A percentile compares a stretch with the other conserved stretches of the same genome.
phyloP scores from a whole-genome alignment of 768 basidiomycete species.

The Gloeopeniophorella convolvens region DNA sequence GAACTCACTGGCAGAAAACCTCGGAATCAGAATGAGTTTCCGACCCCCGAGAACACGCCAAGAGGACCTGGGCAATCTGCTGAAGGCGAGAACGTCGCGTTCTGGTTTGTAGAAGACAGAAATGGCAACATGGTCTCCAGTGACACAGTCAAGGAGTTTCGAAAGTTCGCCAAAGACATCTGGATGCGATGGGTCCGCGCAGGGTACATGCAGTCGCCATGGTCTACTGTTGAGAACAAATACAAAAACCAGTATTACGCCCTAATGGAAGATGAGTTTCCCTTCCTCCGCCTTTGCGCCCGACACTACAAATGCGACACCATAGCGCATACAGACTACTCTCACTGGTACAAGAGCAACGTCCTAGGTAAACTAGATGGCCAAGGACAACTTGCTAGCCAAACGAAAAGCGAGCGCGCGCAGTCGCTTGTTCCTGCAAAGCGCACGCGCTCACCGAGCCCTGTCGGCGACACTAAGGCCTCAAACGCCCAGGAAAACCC shows the following conservation, averaged over 20 bases:
- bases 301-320: background rate
- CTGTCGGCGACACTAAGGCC: no score
- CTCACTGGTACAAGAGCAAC: background rate
- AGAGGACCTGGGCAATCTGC: background rate
- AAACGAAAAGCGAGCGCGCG: background rate
- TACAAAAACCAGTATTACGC: background rate
- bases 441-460: no score
- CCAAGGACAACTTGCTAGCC: background rate
- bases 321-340: background rate
- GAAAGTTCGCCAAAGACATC: background rate
- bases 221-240: no score
- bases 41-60: no score
- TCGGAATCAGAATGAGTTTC: no score
- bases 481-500: no score
- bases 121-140: background rate
- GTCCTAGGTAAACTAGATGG: background rate
- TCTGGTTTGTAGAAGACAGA: background rate
- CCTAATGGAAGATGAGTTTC: background rate
- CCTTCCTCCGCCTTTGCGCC: background rate
- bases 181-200: no score
- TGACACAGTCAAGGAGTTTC: background rate
- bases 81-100: background rate
- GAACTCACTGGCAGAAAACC: no score
- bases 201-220: no score
- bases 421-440: background rate